These are phyloP conservation scores for Metschnikowia proteae DNA, from an alignment of 805 yeast genomes.

Conservation along the genomic window DNA sequence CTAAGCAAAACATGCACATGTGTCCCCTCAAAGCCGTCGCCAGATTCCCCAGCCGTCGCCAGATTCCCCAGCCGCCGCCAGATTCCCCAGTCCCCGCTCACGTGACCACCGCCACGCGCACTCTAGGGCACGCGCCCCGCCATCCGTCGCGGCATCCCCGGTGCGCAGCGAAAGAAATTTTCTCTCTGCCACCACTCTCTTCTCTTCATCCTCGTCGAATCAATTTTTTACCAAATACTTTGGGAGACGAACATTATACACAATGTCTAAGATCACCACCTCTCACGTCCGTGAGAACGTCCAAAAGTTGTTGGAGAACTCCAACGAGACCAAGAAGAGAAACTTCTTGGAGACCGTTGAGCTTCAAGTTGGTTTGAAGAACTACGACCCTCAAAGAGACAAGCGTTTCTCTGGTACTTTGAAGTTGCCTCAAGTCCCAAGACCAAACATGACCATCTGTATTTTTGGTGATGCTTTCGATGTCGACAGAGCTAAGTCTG, in stretches of 20 bases:
- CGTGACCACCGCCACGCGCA: background rate
- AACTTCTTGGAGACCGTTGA: constrained; percentile 99
- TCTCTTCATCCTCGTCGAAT: constrained; percentile 53
- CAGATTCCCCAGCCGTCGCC: background rate
- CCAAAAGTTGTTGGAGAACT: constrained; percentile 82
- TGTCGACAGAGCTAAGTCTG: constrained; percentile 99
- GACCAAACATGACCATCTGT: constrained; percentile 99
- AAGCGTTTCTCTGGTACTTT: constrained; percentile 99
- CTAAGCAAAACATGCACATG: no score
- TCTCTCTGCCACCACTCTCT: constrained; percentile 7
- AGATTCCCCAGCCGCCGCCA: no score
- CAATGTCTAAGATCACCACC: constrained; percentile 85
- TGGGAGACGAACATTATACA: constrained; percentile 68
- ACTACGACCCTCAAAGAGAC: constrained; percentile 99
- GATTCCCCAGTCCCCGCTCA: background rate
- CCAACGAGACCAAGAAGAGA: constrained; percentile 98
- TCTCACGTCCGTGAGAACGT: constrained; percentile 97
- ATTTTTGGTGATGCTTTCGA: constrained; percentile 99
- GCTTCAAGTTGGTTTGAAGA: constrained; percentile 99
- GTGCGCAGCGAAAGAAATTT: constrained; percentile 4
- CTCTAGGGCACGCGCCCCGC: constrained; percentile 14
- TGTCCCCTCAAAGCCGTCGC: no score
- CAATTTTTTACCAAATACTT: constrained; percentile 46
- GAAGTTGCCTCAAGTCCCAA: constrained; percentile 97
- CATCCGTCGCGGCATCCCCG: background rate